phyloP scores from a whole-genome alignment of 1,284 basidiomycete species.

The Naganishia cerealis region DNA sequence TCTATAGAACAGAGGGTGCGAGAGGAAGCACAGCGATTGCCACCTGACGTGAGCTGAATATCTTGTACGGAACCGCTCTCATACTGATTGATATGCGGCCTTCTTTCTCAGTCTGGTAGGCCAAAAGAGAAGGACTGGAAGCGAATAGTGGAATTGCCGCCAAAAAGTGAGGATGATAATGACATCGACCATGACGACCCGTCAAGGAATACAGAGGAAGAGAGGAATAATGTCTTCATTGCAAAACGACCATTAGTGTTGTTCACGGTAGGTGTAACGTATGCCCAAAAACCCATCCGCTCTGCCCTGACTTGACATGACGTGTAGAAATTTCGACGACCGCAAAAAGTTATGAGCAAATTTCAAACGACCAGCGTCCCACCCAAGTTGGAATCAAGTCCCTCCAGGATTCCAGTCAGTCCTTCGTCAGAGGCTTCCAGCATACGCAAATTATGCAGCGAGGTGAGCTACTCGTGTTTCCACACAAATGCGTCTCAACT shows the following conservation, averaged over 20 bases:
- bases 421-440: conserved; percentile 64
- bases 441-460: conserved; percentile 72
- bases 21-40: background rate
- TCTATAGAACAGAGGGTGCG: background rate
- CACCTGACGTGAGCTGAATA: background rate
- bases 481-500: background rate
- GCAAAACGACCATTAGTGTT: conserved; percentile 1
- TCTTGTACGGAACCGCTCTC: background rate
- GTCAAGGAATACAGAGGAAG: background rate
- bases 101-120: conserved; percentile 13
- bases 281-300: background rate
- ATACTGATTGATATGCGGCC: background rate
- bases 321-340: conserved; percentile 15
- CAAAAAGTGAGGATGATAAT: background rate
- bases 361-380: too few species aligned
- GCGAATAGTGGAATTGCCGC: background rate
- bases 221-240: background rate
- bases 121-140: conserved; percentile 4
- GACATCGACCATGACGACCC: background rate
- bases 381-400: background rate
- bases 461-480: conserved; percentile 43
- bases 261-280: conserved; percentile 3
- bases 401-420: background rate
- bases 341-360: background rate
- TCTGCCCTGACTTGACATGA: background rate